A percentile compares a stretch with the other conserved stretches of the same genome.
phyloP scores from a whole-genome alignment of 1,284 basidiomycete genomes.

The Spongispora temasekensis region DNA sequence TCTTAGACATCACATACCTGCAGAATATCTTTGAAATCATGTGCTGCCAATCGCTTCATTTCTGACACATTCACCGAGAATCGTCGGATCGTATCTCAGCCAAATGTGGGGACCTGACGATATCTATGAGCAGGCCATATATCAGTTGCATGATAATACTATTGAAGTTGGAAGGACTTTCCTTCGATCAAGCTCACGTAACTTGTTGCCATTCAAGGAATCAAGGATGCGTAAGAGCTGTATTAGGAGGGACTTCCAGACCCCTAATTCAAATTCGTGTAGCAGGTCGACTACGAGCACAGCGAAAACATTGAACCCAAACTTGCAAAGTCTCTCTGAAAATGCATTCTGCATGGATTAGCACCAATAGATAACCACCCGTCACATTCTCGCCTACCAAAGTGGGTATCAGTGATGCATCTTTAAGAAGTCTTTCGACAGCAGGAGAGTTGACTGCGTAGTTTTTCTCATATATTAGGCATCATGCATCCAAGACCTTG shows the following conservation, averaged over 20 bases:
- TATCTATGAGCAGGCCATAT: not conserved
- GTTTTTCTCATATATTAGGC: constrained; percentile 17
- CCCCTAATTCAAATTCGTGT: not conserved
- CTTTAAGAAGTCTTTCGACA: constrained; percentile 10
- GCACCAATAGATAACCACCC: not conserved
- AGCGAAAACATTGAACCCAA: not conserved
- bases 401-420: constrained; percentile 7
- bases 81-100: not conserved
- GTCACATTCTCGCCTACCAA: not conserved
- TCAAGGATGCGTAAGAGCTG: not conserved
- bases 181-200: not conserved
- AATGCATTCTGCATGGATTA: not conserved
- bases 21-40: constrained; percentile 28
- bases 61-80: not conserved
- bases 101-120: constrained; percentile 4
- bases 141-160: not conserved
- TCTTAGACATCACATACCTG: not conserved
- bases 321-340: not conserved
- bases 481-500: constrained; percentile 7
- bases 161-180: not conserved
- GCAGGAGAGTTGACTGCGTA: constrained; percentile 7
- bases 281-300: not conserved
- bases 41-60: not conserved
- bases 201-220: not conserved
- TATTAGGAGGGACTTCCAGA: not conserved